A percentile compares a stretch with the other conserved stretches of the same genome.
Evolutionary conservation across 495 filamentous ascomycete genomes (phyloP).

Genomic region (Neurospora sp.): DNA sequence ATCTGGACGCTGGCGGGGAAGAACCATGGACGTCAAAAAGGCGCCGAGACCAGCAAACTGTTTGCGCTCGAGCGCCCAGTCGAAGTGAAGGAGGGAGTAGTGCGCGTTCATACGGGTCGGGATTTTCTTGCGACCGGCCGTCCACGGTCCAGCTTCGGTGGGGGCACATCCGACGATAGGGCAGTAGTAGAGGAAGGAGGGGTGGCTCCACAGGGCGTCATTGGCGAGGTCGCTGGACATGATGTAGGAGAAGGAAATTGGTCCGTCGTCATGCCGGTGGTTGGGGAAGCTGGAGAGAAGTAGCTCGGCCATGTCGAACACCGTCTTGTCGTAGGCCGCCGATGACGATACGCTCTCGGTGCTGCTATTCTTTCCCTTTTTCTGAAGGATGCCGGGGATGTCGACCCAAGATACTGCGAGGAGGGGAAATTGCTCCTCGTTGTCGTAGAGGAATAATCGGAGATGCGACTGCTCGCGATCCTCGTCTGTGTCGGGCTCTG

Average conservation of each 20-base stretch:
- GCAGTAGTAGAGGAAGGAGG: not conserved
- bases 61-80: not conserved
- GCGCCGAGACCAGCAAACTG: not conserved
- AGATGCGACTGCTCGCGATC: not conserved
- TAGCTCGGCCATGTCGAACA: not conserved
- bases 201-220: not conserved
- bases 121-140: not conserved
- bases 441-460: not conserved
- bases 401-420: not conserved
- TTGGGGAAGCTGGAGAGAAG: not conserved
- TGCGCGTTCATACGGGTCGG: not conserved
- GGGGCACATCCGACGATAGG: not conserved
- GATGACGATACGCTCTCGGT: not conserved
- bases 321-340: not conserved
- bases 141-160: not conserved
- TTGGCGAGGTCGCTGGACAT: not conserved
- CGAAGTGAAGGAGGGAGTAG: not conserved
- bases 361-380: not conserved
- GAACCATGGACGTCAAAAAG: not conserved
- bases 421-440: not conserved
- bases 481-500: not conserved
- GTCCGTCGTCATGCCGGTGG: not conserved
- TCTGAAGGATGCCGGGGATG: not conserved
- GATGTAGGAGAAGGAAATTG: not conserved
- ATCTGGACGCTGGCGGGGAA: not conserved